phyloP scores from a whole-genome alignment of 2,329 filamentous ascomycete species.

The Conoideocrella luteorostrata region DNA sequence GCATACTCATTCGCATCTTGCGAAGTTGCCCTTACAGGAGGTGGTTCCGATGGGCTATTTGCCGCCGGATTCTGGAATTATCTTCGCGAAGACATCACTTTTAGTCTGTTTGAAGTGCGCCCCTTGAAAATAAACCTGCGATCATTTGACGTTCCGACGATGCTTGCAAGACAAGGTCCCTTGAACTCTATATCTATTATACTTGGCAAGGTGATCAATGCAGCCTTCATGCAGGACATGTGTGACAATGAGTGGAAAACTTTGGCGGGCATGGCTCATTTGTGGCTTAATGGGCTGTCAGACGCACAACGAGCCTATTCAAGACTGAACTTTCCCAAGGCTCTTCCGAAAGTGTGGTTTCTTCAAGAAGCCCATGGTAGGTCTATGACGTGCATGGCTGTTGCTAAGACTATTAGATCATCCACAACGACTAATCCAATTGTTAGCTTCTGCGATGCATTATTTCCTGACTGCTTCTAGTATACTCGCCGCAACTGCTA shows the following conservation, averaged over 20 bases:
- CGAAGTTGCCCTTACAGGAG: conserved; percentile 14
- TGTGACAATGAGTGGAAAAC: conserved; percentile 14
- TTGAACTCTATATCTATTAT: conserved; percentile 28
- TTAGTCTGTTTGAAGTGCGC: conserved; percentile 38
- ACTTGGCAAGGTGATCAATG: conserved; percentile 37
- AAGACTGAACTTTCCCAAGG: neutral
- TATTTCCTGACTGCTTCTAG: conserved; percentile 32
- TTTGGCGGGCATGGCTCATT: conserved; percentile 15
- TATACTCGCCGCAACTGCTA: conserved; percentile 22
- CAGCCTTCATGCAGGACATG: conserved; percentile 19
- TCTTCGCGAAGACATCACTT: conserved; percentile 45
- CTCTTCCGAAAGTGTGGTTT: conserved; percentile 31
- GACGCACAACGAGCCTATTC: conserved; percentile 23
- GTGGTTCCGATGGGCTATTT: conserved; percentile 22
- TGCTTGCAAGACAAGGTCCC: neutral
- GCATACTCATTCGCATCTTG: conserved; percentile 37
- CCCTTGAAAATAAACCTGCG: conserved; percentile 34
- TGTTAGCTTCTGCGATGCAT: conserved; percentile 34
- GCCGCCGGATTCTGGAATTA: conserved; percentile 45
- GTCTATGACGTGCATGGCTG: neutral
- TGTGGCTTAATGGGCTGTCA: conserved; percentile 28
- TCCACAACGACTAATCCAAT: too few relatives aligned
- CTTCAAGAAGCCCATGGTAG: conserved; percentile 37
- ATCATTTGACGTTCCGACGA: conserved; percentile 25
- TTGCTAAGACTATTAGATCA: too few relatives aligned